These are phyloP conservation scores for Starmera dryadoides DNA, from an alignment of 805 yeast genomes.

Conservation along the genomic window DNA sequence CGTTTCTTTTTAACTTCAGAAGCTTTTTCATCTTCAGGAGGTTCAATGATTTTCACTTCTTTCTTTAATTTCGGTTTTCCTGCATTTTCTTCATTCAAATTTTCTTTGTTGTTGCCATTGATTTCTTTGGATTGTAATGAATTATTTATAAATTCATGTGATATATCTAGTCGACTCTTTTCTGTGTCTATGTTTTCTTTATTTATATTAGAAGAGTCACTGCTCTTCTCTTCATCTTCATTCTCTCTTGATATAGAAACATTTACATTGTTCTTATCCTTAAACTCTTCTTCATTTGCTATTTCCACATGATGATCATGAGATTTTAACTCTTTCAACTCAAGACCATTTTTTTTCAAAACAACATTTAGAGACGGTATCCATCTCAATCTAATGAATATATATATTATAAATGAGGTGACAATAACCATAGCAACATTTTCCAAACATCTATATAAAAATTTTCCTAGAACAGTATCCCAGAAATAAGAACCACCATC, in stretches of 20 bases:
- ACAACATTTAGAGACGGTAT: slow-evolving; percentile 25
- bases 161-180: no score
- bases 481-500: slow-evolving; percentile 8
- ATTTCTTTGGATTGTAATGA: neutral
- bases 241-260: no score
- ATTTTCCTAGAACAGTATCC: slow-evolving; percentile 20
- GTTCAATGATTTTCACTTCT: slow-evolving; percentile 21
- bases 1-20: slow-evolving; percentile 40
- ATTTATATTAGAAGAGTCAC: no score
- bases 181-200: no score
- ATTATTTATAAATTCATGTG: neutral
- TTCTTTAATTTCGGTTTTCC: slow-evolving; percentile 8
- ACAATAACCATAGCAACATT: slow-evolving; percentile 30
- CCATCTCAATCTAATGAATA: slow-evolving; percentile 22
- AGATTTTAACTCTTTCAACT: slow-evolving; percentile 18
- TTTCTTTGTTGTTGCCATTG: neutral
- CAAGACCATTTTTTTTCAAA: slow-evolving; percentile 25
- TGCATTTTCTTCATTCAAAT: slow-evolving; percentile 1
- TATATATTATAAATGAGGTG: slow-evolving; percentile 16
- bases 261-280: no score
- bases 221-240: no score
- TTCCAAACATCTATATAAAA: slow-evolving; percentile 29
- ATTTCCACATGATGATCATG: slow-evolving; percentile 4
- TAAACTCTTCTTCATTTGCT: slow-evolving; percentile 3
- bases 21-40: slow-evolving; percentile 15